phyloP scores from a whole-genome alignment of 1,139 yeast species.

The Sugiyamaella pinicola region DNA sequence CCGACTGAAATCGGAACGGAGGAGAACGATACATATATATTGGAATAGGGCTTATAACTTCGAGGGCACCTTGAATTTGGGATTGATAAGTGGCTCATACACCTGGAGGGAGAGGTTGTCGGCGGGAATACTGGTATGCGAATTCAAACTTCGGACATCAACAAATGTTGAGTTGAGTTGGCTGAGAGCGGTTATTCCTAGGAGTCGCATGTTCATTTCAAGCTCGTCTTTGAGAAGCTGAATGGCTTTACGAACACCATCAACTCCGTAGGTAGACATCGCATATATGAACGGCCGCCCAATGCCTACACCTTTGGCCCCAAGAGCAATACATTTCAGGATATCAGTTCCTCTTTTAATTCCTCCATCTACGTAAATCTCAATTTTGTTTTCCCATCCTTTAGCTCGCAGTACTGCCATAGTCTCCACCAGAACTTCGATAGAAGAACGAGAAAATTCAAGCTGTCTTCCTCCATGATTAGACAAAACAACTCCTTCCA shows the following conservation, averaged over 20 bases:
- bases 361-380: conserved; percentile 74
- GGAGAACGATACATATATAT: not conserved
- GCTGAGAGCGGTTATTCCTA: conserved; percentile 70
- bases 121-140: conserved; percentile 51
- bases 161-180: conserved; percentile 61
- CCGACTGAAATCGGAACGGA: not conserved
- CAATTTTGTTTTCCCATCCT: conserved; percentile 56
- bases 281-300: conserved; percentile 79
- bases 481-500: conserved; percentile 67
- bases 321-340: conserved; percentile 69
- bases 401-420: conserved; percentile 55
- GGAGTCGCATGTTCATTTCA: conserved; percentile 82
- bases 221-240: conserved; percentile 79
- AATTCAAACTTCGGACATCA: conserved; percentile 47
- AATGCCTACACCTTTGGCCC: conserved; percentile 77
- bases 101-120: conserved; percentile 51
- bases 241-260: conserved; percentile 77
- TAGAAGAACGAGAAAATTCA: conserved; percentile 67
- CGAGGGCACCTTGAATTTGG: conserved; percentile 35
- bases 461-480: conserved; percentile 83
- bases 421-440: conserved; percentile 67
- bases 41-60: too few relatives aligned
- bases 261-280: conserved; percentile 73
- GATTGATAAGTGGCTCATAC: conserved; percentile 45
- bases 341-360: conserved; percentile 74